Conservation (phyloP, 139 green algal genomes). For the Chlorella ohadii region DNA sequence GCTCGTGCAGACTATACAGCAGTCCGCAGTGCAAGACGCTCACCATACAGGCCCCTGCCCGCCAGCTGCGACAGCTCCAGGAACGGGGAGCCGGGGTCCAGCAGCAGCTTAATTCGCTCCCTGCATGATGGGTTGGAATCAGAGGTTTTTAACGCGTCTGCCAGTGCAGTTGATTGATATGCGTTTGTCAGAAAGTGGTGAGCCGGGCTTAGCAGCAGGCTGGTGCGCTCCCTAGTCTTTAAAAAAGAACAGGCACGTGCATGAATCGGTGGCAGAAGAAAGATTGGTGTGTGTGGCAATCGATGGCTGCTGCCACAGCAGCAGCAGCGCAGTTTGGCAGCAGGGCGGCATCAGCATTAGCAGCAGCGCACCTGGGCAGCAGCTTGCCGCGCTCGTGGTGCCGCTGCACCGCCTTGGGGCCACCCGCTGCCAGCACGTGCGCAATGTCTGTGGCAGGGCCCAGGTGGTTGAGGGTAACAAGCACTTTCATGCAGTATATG, state of each 20-base stretch:
- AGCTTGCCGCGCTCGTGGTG: slow-evolving; percentile 69
- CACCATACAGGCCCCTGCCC: slow-evolving; percentile 83
- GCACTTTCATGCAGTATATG: no score
- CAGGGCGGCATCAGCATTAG: no score
- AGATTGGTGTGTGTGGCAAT: no score
- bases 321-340: background rate
- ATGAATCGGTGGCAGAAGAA: no score
- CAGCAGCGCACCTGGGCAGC: slow-evolving; percentile 51
- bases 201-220: no score
- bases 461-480: no score
- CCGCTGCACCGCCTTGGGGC: slow-evolving; percentile 63
- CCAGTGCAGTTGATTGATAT: no score
- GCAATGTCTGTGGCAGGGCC: slow-evolving; percentile 29
- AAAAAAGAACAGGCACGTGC: no score
- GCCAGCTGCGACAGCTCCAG: slow-evolving; percentile 88
- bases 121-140: slow-evolving; percentile 28
- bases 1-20: no score
- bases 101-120: slow-evolving; percentile 74
- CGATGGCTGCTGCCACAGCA: background rate
- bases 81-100: slow-evolving; percentile 87
- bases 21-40: background rate
- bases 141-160: no score
- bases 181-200: no score
- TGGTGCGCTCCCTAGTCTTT: no score
- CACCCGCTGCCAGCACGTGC: slow-evolving; percentile 50